phyloP scores from a whole-genome alignment of 1,139 yeast species.

The Geotrichum siamense region DNA sequence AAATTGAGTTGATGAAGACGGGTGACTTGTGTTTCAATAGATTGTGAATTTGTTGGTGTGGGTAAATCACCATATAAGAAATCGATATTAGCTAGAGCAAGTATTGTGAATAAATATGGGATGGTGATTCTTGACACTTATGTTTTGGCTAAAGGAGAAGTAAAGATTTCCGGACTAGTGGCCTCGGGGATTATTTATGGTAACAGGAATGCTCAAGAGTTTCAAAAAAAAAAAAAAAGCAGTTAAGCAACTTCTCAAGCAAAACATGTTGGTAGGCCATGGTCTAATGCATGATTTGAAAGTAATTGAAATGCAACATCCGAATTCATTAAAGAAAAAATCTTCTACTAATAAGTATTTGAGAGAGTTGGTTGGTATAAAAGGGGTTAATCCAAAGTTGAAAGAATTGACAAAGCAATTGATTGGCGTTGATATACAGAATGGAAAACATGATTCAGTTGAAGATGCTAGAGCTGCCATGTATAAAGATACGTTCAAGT shows the following conservation, averaged over 20 bases:
- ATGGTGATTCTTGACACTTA: slow-evolving; percentile 59
- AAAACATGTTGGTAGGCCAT: slow-evolving; percentile 82
- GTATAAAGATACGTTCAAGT: too few relatives aligned
- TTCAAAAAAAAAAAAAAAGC: too few relatives aligned
- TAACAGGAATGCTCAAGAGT: too few relatives aligned
- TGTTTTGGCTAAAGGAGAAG: too few relatives aligned
- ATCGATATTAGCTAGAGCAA: slow-evolving; percentile 77
- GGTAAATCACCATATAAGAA: slow-evolving; percentile 25
- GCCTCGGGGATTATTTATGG: too few relatives aligned
- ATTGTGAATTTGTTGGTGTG: slow-evolving; percentile 92
- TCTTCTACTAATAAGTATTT: slow-evolving; percentile 54
- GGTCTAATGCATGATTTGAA: slow-evolving; percentile 74
- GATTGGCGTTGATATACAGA: slow-evolving; percentile 58
- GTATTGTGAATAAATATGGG: slow-evolving; percentile 79
- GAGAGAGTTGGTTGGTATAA: slow-evolving; percentile 42
- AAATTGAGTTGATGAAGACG: too few relatives aligned
- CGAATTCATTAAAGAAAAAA: slow-evolving; percentile 58
- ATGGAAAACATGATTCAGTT: slow-evolving; percentile 74
- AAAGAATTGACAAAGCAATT: slow-evolving; percentile 56
- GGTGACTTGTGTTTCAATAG: too few relatives aligned
- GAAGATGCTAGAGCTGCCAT: slow-evolving; percentile 88
- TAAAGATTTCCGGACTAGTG: too few relatives aligned
- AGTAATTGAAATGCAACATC: slow-evolving; percentile 60
- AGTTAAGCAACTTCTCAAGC: too few relatives aligned
- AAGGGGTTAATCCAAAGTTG: slow-evolving; percentile 61